Percentiles rank a stretch among this genome's conserved stretches.
These are phyloP conservation scores for Blastocystis sp. DNA, from an alignment of 352 stramenopile species.

Conservation along the genomic window DNA sequence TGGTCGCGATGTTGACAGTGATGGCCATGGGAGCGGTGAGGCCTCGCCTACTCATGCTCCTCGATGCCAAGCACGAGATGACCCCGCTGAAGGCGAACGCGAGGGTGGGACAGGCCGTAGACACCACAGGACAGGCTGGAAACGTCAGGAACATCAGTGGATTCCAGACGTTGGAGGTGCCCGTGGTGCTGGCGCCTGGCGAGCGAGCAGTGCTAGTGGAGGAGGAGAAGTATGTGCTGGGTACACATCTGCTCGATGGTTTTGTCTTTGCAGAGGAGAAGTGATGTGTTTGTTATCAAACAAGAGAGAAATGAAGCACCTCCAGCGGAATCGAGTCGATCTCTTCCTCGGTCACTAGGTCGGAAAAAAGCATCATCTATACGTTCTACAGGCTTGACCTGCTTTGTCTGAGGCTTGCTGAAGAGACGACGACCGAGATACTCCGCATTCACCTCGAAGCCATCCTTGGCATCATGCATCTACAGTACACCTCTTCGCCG, in stretches of 20 bases:
- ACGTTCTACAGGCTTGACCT: not conserved
- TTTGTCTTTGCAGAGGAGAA: conserved; percentile 51
- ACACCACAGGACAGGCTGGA: conserved; percentile 47
- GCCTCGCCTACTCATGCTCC: conserved; percentile 27
- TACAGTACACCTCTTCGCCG: not conserved
- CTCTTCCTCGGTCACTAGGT: conserved; percentile 20
- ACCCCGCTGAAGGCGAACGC: conserved; percentile 4
- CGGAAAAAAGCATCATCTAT: not conserved
- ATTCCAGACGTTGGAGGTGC: conserved; percentile 55
- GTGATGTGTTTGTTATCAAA: conserved; percentile 30
- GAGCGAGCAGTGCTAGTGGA: conserved; percentile 59
- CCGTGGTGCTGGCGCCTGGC: conserved; percentile 23
- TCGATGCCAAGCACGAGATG: conserved; percentile 52
- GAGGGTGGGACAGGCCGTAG: conserved; percentile 51
- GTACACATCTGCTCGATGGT: conserved; percentile 11
- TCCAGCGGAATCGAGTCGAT: conserved; percentile 34
- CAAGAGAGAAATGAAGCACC: not conserved
- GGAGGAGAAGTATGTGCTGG: not conserved
- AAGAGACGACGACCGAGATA: conserved; percentile 46
- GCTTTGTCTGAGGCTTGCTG: not conserved
- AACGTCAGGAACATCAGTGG: conserved; percentile 41
- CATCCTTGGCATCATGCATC: conserved; percentile 24
- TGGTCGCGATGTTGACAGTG: not conserved
- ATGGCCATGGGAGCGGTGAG: conserved; percentile 45
- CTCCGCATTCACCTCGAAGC: conserved; percentile 54